Percentiles rank a stretch among this genome's conserved stretches.
These are phyloP conservation scores for Coleophoma eucalyptorum DNA, from an alignment of 2,329 filamentous ascomycete species.

Conservation along the genomic window DNA sequence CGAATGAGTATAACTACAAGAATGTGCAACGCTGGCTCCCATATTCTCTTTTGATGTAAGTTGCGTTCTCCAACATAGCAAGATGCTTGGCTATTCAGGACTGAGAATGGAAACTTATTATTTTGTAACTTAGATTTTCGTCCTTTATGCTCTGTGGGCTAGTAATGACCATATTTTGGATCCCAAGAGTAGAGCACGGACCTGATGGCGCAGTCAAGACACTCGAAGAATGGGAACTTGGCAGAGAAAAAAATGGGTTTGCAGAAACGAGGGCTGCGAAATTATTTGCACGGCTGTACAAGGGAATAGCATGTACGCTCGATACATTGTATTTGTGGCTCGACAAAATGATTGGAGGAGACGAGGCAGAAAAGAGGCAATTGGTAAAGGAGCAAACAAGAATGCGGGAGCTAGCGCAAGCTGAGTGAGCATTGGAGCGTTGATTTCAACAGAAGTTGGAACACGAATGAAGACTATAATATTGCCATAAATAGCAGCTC, in stretches of 20 bases:
- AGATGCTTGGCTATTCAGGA: too few species aligned
- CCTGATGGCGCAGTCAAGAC: constrained; percentile 11
- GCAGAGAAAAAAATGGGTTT: constrained; percentile 11
- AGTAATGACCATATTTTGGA: constrained; percentile 11
- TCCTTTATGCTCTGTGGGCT: constrained; percentile 18
- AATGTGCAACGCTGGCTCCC: not conserved
- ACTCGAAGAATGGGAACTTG: constrained; percentile 15
- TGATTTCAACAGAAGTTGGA: too few species aligned
- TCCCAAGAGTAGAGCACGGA: constrained; percentile 11
- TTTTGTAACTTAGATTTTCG: constrained; percentile 8
- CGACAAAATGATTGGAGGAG: constrained; percentile 9
- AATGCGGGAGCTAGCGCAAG: too few species aligned
- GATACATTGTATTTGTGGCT: constrained; percentile 7
- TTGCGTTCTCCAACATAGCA: too few species aligned
- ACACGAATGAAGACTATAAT: too few species aligned
- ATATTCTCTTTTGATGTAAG: not conserved
- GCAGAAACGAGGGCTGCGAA: constrained; percentile 5
- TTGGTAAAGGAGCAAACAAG: constrained; percentile 15
- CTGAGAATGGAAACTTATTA: too few species aligned
- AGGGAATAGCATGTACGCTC: not conserved
- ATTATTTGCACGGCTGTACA: constrained; percentile 5
- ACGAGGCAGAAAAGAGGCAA: constrained; percentile 5
- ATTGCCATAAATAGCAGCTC: too few species aligned
- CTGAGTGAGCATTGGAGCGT: too few species aligned
- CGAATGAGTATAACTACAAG: not conserved